Evolutionary conservation across 495 filamentous ascomycete species (phyloP).

Genomic region (Trichoderma orchidacearum): DNA sequence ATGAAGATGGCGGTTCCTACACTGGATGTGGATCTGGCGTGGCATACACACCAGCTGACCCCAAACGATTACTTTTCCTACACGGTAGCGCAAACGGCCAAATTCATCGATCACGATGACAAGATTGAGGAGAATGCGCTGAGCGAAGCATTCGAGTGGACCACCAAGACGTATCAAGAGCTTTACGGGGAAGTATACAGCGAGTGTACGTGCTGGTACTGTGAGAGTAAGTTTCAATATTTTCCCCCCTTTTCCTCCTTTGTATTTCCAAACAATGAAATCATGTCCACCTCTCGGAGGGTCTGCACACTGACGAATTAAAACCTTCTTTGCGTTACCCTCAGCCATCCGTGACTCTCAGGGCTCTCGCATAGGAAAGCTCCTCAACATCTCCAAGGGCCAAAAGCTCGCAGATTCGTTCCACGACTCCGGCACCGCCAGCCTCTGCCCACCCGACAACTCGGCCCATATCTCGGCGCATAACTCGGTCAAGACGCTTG

Average conservation of each 20-base stretch:
- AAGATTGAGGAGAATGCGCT: conserved; percentile 56
- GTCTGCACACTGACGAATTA: too few species aligned
- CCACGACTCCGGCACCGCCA: conserved; percentile 37
- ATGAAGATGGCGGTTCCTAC: conserved; percentile 57
- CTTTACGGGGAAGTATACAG: conserved; percentile 53
- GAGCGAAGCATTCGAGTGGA: conserved; percentile 58
- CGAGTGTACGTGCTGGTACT: conserved; percentile 87
- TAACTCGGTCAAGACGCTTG: conserved; percentile 30
- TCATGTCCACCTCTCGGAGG: too few species aligned
- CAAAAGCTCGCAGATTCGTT: conserved; percentile 41
- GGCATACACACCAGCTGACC: conserved; percentile 59
- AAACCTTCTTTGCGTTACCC: too few species aligned
- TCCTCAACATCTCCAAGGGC: conserved; percentile 26
- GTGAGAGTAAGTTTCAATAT: conserved; percentile 36
- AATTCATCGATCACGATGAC: conserved; percentile 77
- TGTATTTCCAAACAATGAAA: too few species aligned
- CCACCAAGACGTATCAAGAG: conserved; percentile 53
- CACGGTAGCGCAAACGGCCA: conserved; percentile 20
- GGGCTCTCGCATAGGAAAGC: conserved; percentile 26
- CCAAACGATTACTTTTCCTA: conserved; percentile 50
- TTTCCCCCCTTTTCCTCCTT: background rate
- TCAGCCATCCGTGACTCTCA: conserved; percentile 50
- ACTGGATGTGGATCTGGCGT: conserved; percentile 76
- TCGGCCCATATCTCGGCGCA: conserved; percentile 65
- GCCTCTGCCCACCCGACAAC: conserved; percentile 38